Evolutionary conservation across 768 basidiomycete species (phyloP), one percentile per base, ranked within the genome.

Genomic region (Nevesoporus exiguus): DNA sequence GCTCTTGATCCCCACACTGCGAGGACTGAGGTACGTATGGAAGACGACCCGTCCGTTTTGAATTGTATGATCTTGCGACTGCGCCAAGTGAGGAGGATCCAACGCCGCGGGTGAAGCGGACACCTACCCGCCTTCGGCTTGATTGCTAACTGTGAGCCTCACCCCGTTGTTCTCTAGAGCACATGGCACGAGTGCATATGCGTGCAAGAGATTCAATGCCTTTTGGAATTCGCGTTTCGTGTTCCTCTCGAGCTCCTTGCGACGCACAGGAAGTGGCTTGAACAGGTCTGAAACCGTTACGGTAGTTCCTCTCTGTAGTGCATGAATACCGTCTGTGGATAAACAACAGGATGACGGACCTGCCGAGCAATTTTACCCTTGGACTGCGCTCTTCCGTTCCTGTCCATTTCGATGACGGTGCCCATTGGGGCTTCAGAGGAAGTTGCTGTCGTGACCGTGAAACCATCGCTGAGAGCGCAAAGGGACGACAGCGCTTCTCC

Each of bases 401-500:
- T 68, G 41, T 88, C 86, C 61, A 96, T 77, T 46, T 88, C 81
- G n/a, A 99, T 74, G 21, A 81, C 72, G 5, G 85, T 83, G 2
- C 93, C 97, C 75, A 89, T 83, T 0, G 94, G 93, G 1, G 86
- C 80, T 3, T 83, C 84, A 8, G 74, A 69, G 19, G 77, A 75
- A 0, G 90, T 93, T 3, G 90, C 79, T 0, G 96, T 98, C 1
- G 79, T 79, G 45, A 98, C 77, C 0, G 74, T 76, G 11, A 98
- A 80, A 3, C 75, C 71, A 50, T 89, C 85, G 47, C 84, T 81
- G 1, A 97, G 72, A 1, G 91, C 91, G 65, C 95, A 99, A 0
- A 99, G 77, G 3, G 96, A 94, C 7, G 93, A 93, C 0, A 99
- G 76, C 0, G 97, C 97, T 72, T 99, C 97, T 15, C 97, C 97